Evolutionary conservation across 2,329 filamentous ascomycete species (phyloP).

Genomic region (Drechslera avenae): DNA sequence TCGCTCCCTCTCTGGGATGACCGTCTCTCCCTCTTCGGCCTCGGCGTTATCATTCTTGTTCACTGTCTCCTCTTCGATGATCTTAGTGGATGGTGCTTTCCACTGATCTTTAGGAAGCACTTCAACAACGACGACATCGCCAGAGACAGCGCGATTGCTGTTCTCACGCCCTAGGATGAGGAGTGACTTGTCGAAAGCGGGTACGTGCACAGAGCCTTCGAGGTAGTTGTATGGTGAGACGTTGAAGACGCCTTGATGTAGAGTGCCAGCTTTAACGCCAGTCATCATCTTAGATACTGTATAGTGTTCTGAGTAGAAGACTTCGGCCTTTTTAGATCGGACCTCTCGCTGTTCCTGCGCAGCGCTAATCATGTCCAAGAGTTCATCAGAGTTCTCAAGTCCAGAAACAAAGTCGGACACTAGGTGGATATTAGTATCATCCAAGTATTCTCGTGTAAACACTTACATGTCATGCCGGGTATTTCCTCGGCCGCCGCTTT

Average conservation of each 20-base stretch:
- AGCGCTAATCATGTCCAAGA: conserved; percentile 93
- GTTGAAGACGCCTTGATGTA: conserved; percentile 95
- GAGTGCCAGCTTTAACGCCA: conserved; percentile 81
- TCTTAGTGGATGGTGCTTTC: conserved; percentile 94
- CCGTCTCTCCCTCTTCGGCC: conserved; percentile 69
- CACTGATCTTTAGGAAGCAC: conserved; percentile 92
- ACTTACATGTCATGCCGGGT: conserved; percentile 63
- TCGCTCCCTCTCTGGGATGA: conserved; percentile 88
- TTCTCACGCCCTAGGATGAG: conserved; percentile 91
- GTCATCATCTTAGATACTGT: conserved; percentile 93
- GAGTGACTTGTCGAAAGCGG: conserved; percentile 86
- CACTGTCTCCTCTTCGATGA: conserved; percentile 90
- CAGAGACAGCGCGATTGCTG: conserved; percentile 91
- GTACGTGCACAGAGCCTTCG: conserved; percentile 87
- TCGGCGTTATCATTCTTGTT: conserved; percentile 95
- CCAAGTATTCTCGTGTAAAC: neutral
- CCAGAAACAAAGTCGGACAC: conserved; percentile 76
- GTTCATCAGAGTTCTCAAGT: conserved; percentile 79
- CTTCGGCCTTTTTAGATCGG: conserved; percentile 68
- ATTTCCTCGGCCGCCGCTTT: conserved; percentile 80
- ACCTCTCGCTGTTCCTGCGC: conserved; percentile 70
- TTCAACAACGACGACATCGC: conserved; percentile 91
- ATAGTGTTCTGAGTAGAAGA: conserved; percentile 88
- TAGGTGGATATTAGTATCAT: conserved; percentile 22
- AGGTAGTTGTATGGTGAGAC: conserved; percentile 98